Conservation (phyloP, 768 basidiomycete species). For the Lyophyllum shimeji region DNA sequence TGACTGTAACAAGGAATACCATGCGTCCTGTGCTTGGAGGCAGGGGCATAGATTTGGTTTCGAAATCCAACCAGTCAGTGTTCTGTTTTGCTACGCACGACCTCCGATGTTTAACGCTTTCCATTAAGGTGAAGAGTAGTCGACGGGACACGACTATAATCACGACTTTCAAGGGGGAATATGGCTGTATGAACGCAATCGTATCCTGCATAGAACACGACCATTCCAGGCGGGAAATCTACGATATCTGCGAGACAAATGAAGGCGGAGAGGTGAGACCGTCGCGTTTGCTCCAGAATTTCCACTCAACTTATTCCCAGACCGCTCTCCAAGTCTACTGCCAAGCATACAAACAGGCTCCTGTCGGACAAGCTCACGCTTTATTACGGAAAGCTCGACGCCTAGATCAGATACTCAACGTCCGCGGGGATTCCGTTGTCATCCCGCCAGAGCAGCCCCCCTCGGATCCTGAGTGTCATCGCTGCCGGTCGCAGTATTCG, state of each 20-base stretch:
- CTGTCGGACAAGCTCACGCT: slow-evolving; percentile 71
- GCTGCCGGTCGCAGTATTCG: slow-evolving; percentile 69
- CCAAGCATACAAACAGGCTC: slow-evolving; percentile 79
- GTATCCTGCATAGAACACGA: slow-evolving; percentile 81
- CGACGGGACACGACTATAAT: slow-evolving; percentile 64
- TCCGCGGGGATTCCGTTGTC: slow-evolving; percentile 36
- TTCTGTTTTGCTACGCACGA: background rate
- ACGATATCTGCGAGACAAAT: slow-evolving; percentile 84
- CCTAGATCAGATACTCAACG: slow-evolving; percentile 69
- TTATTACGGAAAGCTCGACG: slow-evolving; percentile 87
- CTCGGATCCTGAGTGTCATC: slow-evolving; percentile 50
- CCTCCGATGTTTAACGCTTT: background rate
- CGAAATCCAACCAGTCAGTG: slow-evolving; percentile 79
- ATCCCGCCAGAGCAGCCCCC: slow-evolving; percentile 20
- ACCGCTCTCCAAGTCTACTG: slow-evolving; percentile 90
- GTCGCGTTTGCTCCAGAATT: background rate
- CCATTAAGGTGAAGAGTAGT: slow-evolving; percentile 76
- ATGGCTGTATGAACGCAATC: slow-evolving; percentile 76
- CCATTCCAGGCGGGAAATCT: slow-evolving; percentile 61
- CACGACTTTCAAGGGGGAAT: slow-evolving; percentile 75
- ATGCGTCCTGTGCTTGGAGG: slow-evolving; percentile 89
- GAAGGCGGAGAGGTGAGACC: slow-evolving; percentile 75
- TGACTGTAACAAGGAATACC: slow-evolving; percentile 80
- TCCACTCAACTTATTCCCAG: slow-evolving; percentile 36
- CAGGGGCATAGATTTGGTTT: slow-evolving; percentile 87